Conservation (phyloP, 2,329 filamentous ascomycete species). For the Botrytis galanthina region DNA sequence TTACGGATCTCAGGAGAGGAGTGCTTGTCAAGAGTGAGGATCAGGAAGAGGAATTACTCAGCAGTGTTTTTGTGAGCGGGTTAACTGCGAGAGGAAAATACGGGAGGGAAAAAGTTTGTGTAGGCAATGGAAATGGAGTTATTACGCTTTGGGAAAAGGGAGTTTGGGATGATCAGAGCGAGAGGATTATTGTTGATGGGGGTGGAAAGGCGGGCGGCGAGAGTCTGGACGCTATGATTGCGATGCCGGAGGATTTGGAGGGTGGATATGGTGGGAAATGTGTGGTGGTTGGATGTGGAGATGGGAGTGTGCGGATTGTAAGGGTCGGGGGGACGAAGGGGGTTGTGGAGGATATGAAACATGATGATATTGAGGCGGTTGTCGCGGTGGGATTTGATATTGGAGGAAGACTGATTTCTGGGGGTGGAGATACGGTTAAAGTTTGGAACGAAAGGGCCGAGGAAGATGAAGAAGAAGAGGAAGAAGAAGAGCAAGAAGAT, state of each 20-base stretch:
- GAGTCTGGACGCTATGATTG: constrained; percentile 73
- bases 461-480: constrained; percentile 47
- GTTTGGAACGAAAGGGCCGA: constrained; percentile 78
- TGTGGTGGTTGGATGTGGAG: constrained; percentile 76
- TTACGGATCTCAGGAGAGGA: constrained; percentile 83
- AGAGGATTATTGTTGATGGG: constrained; percentile 74
- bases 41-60: constrained; percentile 91
- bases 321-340: constrained; percentile 71
- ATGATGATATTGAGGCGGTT: constrained; percentile 87
- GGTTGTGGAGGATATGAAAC: constrained; percentile 61
- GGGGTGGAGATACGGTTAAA: constrained; percentile 81
- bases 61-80: constrained; percentile 73
- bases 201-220: constrained; percentile 63
- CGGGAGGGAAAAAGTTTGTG: constrained; percentile 72
- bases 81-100: constrained; percentile 63
- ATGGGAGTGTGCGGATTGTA: constrained; percentile 76
- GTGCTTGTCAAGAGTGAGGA: constrained; percentile 88
- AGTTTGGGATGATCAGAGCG: constrained; percentile 92
- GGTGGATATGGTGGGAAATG: constrained; percentile 64
- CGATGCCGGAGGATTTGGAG: constrained; percentile 65
- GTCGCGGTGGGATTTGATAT: constrained; percentile 81
- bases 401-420: constrained; percentile 81
- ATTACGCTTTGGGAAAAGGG: constrained; percentile 93
- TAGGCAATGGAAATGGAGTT: constrained; percentile 74
- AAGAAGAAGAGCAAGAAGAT: constrained; percentile 48